These are phyloP conservation scores for Avena atlantica DNA, from an alignment of 176 grass and related monocot genomes.

Conservation along the genomic window DNA sequence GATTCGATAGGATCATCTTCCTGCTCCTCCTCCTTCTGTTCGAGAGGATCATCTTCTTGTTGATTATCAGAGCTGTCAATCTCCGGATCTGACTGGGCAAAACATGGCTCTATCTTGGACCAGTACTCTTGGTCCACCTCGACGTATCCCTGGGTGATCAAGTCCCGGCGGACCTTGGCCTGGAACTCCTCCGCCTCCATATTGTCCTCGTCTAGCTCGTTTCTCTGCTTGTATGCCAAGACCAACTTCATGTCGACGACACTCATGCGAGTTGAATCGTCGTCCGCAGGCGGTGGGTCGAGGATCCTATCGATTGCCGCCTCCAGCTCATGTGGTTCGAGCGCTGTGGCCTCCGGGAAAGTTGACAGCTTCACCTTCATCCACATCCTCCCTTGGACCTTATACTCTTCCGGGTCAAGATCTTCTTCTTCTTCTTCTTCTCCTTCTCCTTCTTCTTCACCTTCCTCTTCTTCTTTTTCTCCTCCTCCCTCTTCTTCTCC, in stretches of 20 bases:
- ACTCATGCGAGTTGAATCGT: not conserved
- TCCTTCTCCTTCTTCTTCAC: not conserved
- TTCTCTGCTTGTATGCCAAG: not conserved
- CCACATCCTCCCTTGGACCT: not conserved
- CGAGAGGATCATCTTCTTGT: not conserved
- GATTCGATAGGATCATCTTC: no score
- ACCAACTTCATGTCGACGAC: not conserved
- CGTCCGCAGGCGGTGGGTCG: not conserved
- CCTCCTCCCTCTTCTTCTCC: no score
- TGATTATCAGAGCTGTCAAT: not conserved
- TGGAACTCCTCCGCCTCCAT: not conserved
- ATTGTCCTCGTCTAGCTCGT: not conserved
- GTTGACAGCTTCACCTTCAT: not conserved
- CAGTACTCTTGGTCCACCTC: slow-evolving; percentile 4
- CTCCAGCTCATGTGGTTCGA: not conserved
- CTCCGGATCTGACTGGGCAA: not conserved
- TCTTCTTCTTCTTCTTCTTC: not conserved
- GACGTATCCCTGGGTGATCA: not conserved
- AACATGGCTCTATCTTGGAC: not conserved
- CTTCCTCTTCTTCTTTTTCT: no score
- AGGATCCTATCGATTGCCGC: not conserved
- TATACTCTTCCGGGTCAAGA: not conserved
- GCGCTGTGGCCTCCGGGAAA: not conserved
- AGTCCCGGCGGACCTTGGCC: not conserved
- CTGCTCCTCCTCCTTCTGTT: no score